A percentile compares a stretch with the other conserved stretches of the same genome.
phyloP scores from a whole-genome alignment of 495 filamentous ascomycete genomes.

The Neurospora terricola region DNA sequence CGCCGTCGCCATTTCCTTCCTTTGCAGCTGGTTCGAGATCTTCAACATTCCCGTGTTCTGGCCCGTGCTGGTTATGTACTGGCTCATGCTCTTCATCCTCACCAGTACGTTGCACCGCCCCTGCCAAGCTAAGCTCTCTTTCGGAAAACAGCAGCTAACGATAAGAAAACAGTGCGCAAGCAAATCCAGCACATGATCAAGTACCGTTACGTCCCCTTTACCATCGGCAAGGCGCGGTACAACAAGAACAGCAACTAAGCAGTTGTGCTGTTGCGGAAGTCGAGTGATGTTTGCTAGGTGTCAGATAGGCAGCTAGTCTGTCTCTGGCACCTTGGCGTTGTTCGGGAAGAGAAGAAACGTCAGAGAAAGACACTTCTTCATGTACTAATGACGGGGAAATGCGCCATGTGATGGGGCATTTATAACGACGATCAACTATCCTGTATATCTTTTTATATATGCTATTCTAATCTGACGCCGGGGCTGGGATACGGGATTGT shows the following conservation, averaged over 20 bases:
- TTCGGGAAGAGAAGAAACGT: neutral
- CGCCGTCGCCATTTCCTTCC: slow-evolving; percentile 72
- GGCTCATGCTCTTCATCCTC: slow-evolving; percentile 88
- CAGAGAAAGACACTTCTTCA: neutral
- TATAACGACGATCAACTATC: neutral
- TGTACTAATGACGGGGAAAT: neutral
- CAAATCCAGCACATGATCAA: slow-evolving; percentile 99
- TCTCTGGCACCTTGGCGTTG: neutral
- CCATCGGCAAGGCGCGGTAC: slow-evolving; percentile 84
- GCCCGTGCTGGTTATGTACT: slow-evolving; percentile 96
- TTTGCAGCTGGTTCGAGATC: slow-evolving; percentile 83
- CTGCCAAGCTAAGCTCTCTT: neutral
- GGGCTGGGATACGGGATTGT: neutral
- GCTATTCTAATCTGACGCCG: neutral
- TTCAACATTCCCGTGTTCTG: slow-evolving; percentile 98
- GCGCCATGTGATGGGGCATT: neutral
- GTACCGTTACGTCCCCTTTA: slow-evolving; percentile 96
- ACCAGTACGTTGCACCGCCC: slow-evolving; percentile 61
- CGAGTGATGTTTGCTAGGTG: neutral
- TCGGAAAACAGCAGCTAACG: slow-evolving; percentile 15
- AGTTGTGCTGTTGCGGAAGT: neutral
- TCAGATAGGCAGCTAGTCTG: neutral
- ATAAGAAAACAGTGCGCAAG: slow-evolving; percentile 60
- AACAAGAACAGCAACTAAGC: slow-evolving; percentile 40
- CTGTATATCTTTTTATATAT: neutral